Conservation (phyloP, 805 yeast species). For the Ogataea kodamae region DNA sequence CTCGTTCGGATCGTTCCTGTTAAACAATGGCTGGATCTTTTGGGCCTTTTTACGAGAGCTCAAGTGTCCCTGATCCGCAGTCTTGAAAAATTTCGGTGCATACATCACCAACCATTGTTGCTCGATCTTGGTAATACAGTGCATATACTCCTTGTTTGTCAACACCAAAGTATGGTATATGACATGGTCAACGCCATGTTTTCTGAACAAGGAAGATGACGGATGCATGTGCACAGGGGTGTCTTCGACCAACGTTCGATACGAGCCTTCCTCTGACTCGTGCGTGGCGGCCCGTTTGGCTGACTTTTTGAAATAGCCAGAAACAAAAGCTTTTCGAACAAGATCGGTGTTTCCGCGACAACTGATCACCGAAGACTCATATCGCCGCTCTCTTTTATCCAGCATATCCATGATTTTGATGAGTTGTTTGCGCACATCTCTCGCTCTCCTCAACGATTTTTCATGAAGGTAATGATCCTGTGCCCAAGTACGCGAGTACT, state of each 20-base stretch:
- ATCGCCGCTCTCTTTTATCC: constrained; percentile 22
- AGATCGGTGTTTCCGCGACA: constrained; percentile 55
- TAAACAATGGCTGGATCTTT: constrained; percentile 70
- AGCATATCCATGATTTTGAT: constrained; percentile 50
- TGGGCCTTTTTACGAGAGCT: constrained; percentile 54
- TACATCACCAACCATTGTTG: constrained; percentile 71
- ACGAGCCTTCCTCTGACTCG: constrained; percentile 42
- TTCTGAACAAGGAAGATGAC: constrained; percentile 63
- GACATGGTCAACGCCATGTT: constrained; percentile 63
- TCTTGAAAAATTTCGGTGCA: constrained; percentile 73
- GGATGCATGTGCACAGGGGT: constrained; percentile 85
- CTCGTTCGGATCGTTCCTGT: constrained; percentile 55
- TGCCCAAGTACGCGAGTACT: constrained; percentile 68
- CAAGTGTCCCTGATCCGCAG: constrained; percentile 47
- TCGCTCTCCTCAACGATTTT: constrained; percentile 69
- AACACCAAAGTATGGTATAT: constrained; percentile 77
- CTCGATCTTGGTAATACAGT: constrained; percentile 78
- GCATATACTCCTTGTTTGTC: constrained; percentile 89
- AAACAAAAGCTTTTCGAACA: constrained; percentile 58
- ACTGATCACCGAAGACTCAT: constrained; percentile 31
- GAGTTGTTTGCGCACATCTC: constrained; percentile 77
- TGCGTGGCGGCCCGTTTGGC: constrained; percentile 54
- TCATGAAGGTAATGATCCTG: constrained; percentile 76
- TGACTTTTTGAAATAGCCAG: constrained; percentile 66
- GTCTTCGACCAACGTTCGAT: constrained; percentile 58